Conservation (phyloP, 2,329 filamentous ascomycete genomes). For the Apiospora saccharicola region DNA sequence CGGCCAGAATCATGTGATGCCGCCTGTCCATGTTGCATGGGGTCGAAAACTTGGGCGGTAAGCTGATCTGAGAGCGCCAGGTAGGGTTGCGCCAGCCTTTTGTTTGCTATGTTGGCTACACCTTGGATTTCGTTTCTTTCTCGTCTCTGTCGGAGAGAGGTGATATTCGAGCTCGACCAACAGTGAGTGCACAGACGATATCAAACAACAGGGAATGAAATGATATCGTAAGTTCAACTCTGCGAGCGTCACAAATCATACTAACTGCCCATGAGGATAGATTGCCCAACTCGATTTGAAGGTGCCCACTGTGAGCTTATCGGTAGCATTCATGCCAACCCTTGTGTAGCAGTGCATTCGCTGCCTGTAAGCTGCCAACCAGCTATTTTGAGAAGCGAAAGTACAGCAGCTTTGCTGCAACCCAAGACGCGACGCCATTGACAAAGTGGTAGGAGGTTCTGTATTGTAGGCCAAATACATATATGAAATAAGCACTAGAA, state of each 20-base stretch:
- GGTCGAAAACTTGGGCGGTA: slow-evolving; percentile 51
- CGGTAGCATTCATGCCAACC: neutral
- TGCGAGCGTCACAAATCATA: neutral
- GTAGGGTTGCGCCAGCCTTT: neutral
- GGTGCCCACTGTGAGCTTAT: neutral
- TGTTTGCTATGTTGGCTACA: slow-evolving; percentile 28
- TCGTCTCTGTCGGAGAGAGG: neutral
- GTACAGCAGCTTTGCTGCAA: slow-evolving; percentile 11
- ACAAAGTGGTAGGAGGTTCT: neutral
- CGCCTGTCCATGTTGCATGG: slow-evolving; percentile 48
- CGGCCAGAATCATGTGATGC: slow-evolving; percentile 46
- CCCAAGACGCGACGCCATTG: slow-evolving; percentile 17
- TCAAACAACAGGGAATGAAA: neutral
- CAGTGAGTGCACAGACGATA: slow-evolving; percentile 2
- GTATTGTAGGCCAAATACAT: neutral
- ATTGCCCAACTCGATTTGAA: neutral
- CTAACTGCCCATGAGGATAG: neutral
- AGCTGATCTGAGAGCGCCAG: slow-evolving; percentile 37
- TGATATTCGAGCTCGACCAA: neutral
- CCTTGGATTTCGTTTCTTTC: slow-evolving; percentile 27
- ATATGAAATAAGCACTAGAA: slow-evolving; percentile 13
- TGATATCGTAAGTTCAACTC: neutral
- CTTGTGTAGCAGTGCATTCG: neutral
- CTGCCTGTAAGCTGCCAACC: slow-evolving; percentile 6
- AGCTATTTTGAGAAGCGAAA: slow-evolving; percentile 20